phyloP scores from a whole-genome alignment of 495 filamentous ascomycete genomes.

The Penicillium samsonianum region DNA sequence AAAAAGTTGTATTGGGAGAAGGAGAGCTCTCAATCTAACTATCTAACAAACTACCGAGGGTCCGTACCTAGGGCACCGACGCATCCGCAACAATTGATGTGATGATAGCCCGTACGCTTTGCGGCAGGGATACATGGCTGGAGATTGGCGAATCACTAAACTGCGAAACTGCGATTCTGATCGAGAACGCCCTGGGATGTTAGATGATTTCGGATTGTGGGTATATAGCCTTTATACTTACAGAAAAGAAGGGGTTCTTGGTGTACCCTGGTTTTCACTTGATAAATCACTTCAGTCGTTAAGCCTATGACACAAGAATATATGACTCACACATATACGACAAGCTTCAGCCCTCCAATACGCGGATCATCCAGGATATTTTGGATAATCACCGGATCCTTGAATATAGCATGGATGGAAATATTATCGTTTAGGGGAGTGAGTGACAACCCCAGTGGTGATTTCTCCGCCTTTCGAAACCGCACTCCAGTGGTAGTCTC shows the following conservation, averaged over 20 bases:
- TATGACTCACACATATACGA: slow-evolving; percentile 1
- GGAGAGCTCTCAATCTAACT: neutral
- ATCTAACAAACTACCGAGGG: neutral
- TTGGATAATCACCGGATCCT: slow-evolving; percentile 1
- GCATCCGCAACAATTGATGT: neutral
- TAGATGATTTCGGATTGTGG: slow-evolving; percentile 4
- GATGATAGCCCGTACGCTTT: neutral
- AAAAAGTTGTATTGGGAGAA: neutral
- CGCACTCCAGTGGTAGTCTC: slow-evolving; percentile 6
- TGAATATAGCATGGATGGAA: slow-evolving; percentile 5
- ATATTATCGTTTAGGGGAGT: neutral
- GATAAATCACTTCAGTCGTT: slow-evolving; percentile 1
- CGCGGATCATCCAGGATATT: slow-evolving; percentile 4
- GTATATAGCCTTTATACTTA: slow-evolving; percentile 1
- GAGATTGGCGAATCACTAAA: neutral
- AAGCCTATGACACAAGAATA: slow-evolving; percentile 4
- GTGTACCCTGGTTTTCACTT: neutral
- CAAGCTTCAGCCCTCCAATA: slow-evolving; percentile 5
- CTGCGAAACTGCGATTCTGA: slow-evolving; percentile 3
- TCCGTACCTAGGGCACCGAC: neutral
- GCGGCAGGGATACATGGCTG: slow-evolving; percentile 2
- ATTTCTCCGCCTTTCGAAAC: neutral
- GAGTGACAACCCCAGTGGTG: slow-evolving; percentile 3
- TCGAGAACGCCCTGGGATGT: slow-evolving; percentile 6
- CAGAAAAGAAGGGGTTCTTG: slow-evolving; percentile 4